Percentiles rank a stretch among this genome's conserved stretches.
Conservation (phyloP, 441 rosid species). For the Populus trichocarpa region DNA sequence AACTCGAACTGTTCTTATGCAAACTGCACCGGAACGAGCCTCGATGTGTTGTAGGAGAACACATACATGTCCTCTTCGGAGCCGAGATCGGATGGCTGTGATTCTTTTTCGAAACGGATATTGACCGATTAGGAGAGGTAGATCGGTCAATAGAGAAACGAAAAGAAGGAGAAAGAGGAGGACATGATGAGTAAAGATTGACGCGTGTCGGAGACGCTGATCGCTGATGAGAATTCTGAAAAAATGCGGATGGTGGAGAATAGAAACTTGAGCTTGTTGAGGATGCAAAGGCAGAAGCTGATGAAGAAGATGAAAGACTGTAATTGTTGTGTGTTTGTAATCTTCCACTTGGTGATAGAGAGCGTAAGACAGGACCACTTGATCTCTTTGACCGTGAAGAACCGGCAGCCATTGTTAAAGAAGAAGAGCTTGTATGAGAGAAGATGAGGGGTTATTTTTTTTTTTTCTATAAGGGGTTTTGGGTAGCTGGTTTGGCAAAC, state of each 20-base stretch:
- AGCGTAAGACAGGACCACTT: conserved; percentile 46
- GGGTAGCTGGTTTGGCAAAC: conserved; percentile 72
- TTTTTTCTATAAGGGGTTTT: conserved; percentile 20
- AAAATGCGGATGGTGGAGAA: conserved; percentile 42
- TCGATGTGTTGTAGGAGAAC: conserved; percentile 84
- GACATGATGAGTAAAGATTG: conserved; percentile 39
- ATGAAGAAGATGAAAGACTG: conserved; percentile 25
- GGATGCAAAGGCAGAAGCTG: conserved; percentile 53
- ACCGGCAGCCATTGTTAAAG: conserved; percentile 25
- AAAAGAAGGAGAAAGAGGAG: conserved; percentile 41
- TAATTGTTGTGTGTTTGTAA: conserved; percentile 15
- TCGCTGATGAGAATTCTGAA: conserved; percentile 23
- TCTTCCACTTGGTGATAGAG: conserved; percentile 52
- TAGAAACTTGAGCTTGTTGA: conserved; percentile 68
- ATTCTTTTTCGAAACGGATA: conserved; percentile 39
- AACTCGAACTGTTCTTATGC: conserved; percentile 39
- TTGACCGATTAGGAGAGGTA: conserved; percentile 57
- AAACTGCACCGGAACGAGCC: conserved; percentile 81
- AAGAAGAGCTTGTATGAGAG: not conserved
- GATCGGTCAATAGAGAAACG: conserved; percentile 68
- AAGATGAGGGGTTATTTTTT: conserved; percentile 6
- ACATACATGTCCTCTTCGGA: conserved; percentile 66
- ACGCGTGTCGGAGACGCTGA: conserved; percentile 62
- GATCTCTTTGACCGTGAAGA: conserved; percentile 53
- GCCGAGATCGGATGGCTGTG: conserved; percentile 29